These are phyloP conservation scores for Didymella arachidicola DNA, from an alignment of 2,329 filamentous ascomycete genomes.

Conservation along the genomic window DNA sequence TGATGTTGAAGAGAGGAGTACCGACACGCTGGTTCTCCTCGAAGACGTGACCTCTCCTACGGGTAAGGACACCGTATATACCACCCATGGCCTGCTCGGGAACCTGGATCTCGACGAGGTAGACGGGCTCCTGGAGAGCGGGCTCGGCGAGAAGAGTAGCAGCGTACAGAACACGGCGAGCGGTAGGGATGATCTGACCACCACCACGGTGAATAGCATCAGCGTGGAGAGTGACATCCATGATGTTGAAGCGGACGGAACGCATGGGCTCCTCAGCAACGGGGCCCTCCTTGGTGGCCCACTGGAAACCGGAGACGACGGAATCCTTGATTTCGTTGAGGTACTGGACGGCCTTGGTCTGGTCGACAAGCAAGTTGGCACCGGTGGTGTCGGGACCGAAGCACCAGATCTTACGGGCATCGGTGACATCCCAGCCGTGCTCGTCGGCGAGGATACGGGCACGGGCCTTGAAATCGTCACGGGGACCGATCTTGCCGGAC, in stretches of 20 bases:
- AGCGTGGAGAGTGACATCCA: slow-evolving; percentile 99
- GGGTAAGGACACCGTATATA: slow-evolving; percentile 99
- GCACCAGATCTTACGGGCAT: slow-evolving; percentile 99
- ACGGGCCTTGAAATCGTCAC: slow-evolving; percentile 99
- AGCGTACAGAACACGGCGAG: slow-evolving; percentile 97
- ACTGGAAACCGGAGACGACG: slow-evolving; percentile 99
- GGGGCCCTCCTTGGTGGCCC: slow-evolving; percentile 97
- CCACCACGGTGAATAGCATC: slow-evolving; percentile 99
- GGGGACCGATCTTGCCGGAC: slow-evolving; percentile 86
- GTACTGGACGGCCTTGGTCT: slow-evolving; percentile 99
- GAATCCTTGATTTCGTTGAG: slow-evolving; percentile 99
- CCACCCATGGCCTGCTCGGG: slow-evolving; percentile 99
- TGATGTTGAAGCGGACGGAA: slow-evolving; percentile 95
- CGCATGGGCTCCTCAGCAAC: slow-evolving; percentile 99
- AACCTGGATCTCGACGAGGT: slow-evolving; percentile 99
- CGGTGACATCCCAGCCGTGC: slow-evolving; percentile 98
- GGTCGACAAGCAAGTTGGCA: slow-evolving; percentile 98
- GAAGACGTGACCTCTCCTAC: slow-evolving; percentile 99
- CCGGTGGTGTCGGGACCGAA: slow-evolving; percentile 98
- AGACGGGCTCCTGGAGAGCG: slow-evolving; percentile 93
- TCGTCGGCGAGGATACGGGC: slow-evolving; percentile 96
- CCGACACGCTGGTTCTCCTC: slow-evolving; percentile 96
- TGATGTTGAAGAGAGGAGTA: slow-evolving; percentile 99
- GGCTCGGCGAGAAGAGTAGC: slow-evolving; percentile 89
- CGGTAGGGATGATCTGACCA: slow-evolving; percentile 97